Evolutionary conservation across 1,284 basidiomycete genomes (phyloP), one percentile per base, ranked within the genome.

Genomic region (Gastroboletus turbinatus): DNA sequence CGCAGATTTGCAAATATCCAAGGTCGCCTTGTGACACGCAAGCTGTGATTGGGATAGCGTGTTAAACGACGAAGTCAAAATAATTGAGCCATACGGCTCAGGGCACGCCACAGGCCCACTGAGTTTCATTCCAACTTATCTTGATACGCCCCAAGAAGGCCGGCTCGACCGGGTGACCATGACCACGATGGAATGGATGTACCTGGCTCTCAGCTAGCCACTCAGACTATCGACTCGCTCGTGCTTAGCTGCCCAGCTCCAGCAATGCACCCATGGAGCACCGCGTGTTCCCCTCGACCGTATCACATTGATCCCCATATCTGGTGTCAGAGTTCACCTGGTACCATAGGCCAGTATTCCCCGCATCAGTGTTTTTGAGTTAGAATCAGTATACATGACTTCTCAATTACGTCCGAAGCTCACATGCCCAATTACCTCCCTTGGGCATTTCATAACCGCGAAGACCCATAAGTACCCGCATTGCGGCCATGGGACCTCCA

Each of bases 391-490:
- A 33, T 48, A 35, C 33, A 16, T 40, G 29, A n/a, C 19, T 33
- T 43, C 35, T 40, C 39, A 52, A 59, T 39, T 64, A 43, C 33
- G 42, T 47, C 59, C 62, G 51, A 46, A 16, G 30, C 44, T 52
- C 59, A 56, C 66, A 64, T 64, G 63, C 11, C 4, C 17, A n/a
- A 16, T 9, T 40, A 29, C n/a, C 21, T 21, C 25, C 43, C 45
- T 35, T 40, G 46, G 5, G 13, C 3, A 35, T 47, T 47, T 56
- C 46, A 57, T 56, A 58, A 32, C 44, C 13, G 6, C 35, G n/a
- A 21, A 29, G 4, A 7, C 35, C 38, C 30, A 60, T 68, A 65
- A 67, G 64, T 56, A 64, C 40, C 14, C 29, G 35, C 30, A 8
- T 30, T 33, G 35, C 19, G 13, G 23, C 19, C 35, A 44, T 35